Evolutionary conservation across 2,329 filamentous ascomycete species (phyloP).

Genomic region (Colletotrichum cordylinicola): DNA sequence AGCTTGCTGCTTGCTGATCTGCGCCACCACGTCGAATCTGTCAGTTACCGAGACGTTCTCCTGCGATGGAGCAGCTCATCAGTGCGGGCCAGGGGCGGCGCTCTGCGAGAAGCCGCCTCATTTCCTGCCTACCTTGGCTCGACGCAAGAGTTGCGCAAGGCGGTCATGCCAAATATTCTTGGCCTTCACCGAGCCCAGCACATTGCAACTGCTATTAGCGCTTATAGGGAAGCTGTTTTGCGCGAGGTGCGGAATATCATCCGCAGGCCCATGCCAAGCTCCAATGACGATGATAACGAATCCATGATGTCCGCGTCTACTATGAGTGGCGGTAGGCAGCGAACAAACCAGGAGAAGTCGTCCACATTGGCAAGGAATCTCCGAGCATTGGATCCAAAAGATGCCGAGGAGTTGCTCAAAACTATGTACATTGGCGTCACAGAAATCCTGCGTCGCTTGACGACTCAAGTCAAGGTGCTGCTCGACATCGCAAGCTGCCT

Average conservation of each 20-base stretch:
- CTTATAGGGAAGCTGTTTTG: constrained; percentile 83
- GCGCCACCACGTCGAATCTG: constrained; percentile 76
- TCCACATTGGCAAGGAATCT: constrained; percentile 87
- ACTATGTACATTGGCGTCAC: constrained; percentile 88
- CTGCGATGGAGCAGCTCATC: constrained; percentile 85
- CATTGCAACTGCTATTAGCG: constrained; percentile 79
- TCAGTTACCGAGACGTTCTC: constrained; percentile 76
- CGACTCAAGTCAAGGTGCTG: constrained; percentile 92
- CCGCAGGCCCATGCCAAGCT: constrained; percentile 84
- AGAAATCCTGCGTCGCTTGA: constrained; percentile 83
- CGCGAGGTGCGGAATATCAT: constrained; percentile 89
- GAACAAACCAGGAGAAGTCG: constrained; percentile 88
- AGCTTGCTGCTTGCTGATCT: constrained; percentile 80
- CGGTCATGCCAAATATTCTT: constrained; percentile 73
- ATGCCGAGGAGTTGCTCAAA: constrained; percentile 82
- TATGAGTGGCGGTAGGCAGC: constrained; percentile 67
- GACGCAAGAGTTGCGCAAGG: constrained; percentile 72
- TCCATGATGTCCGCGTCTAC: constrained; percentile 89
- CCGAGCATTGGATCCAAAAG: constrained; percentile 79
- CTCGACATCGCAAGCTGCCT: constrained; percentile 88
- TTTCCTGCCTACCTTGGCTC: constrained; percentile 82
- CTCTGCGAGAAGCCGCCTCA: constrained; percentile 69
- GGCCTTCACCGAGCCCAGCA: constrained; percentile 85
- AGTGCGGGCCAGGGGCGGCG: constrained; percentile 71
- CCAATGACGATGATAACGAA: constrained; percentile 91